A percentile compares a stretch with the other conserved stretches of the same genome.
Conservation (phyloP, 768 basidiomycete genomes). For the Rhodosporidiobolus odoratus region DNA sequence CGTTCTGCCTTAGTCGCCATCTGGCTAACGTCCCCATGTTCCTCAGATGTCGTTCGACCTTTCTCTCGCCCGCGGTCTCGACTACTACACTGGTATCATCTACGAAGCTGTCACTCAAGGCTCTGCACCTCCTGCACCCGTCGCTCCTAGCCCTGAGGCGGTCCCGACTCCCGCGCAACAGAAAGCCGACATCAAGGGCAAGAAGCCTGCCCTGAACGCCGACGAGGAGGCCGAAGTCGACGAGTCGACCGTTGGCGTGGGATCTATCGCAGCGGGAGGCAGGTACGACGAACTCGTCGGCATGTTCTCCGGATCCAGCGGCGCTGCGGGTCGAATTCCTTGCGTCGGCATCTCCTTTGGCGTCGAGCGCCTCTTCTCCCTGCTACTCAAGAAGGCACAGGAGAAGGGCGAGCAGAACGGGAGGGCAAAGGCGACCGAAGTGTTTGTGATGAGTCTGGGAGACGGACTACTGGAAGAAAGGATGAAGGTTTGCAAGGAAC, state of each 20-base stretch:
- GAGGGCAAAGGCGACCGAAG: slow-evolving; percentile 74
- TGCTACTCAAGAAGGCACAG: slow-evolving; percentile 75
- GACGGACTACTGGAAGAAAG: slow-evolving; percentile 83
- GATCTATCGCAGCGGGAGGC: slow-evolving; percentile 98
- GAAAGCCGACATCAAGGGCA: slow-evolving; percentile 46
- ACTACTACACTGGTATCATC: slow-evolving; percentile 98
- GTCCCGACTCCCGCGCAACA: slow-evolving; percentile 38
- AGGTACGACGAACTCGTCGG: slow-evolving; percentile 93
- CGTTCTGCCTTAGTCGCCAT: no score
- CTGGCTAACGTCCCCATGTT: neutral
- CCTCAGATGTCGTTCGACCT: slow-evolving; percentile 86
- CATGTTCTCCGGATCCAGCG: slow-evolving; percentile 57
- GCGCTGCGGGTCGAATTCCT: slow-evolving; percentile 54
- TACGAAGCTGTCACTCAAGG: slow-evolving; percentile 92
- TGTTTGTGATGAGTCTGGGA: slow-evolving; percentile 84
- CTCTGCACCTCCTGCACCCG: slow-evolving; percentile 82
- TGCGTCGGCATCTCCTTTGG: slow-evolving; percentile 92
- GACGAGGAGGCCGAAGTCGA: slow-evolving; percentile 78
- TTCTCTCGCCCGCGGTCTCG: slow-evolving; percentile 91
- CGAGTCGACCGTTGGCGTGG: slow-evolving; percentile 88
- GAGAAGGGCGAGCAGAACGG: slow-evolving; percentile 52
- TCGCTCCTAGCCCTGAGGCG: slow-evolving; percentile 49
- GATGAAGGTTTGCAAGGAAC: slow-evolving; percentile 67
- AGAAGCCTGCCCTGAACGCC: slow-evolving; percentile 45
- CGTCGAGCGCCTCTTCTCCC: slow-evolving; percentile 83